Conservation (phyloP, 1,139 yeast species). For the Taphrina wiesneri region DNA sequence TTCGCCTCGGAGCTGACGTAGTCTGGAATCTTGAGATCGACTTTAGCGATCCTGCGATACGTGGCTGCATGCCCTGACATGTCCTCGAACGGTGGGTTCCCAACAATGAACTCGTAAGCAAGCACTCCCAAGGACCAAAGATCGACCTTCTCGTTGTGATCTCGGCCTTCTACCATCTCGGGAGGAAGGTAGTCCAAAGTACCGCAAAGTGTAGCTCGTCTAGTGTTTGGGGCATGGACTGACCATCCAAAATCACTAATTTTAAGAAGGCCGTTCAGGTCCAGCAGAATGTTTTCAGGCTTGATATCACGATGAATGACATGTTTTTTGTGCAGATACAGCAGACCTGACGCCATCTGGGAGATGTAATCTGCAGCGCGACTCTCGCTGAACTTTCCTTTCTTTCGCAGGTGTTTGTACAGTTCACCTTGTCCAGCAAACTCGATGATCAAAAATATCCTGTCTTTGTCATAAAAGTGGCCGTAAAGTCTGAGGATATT, state of each 20-base stretch:
- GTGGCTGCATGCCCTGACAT: slow-evolving; percentile 65
- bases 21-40: slow-evolving; percentile 72
- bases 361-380: slow-evolving; percentile 75
- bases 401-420: slow-evolving; percentile 66
- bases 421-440: slow-evolving; percentile 86
- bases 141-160: slow-evolving; percentile 78
- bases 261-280: slow-evolving; percentile 70
- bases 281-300: slow-evolving; percentile 83
- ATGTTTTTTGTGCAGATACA: slow-evolving; percentile 71
- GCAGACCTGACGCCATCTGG: slow-evolving; percentile 79
- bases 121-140: slow-evolving; percentile 91
- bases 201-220: slow-evolving; percentile 86
- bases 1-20: slow-evolving; percentile 72
- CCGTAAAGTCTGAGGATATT: slow-evolving; percentile 80
- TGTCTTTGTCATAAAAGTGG: slow-evolving; percentile 74
- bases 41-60: slow-evolving; percentile 71
- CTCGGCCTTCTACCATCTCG: slow-evolving; percentile 84
- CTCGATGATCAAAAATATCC: slow-evolving; percentile 82
- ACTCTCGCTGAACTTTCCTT: slow-evolving; percentile 67
- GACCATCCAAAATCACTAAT: slow-evolving; percentile 98
- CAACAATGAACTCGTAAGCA: slow-evolving; percentile 82
- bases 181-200: slow-evolving; percentile 94
- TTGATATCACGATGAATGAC: slow-evolving; percentile 90
- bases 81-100: slow-evolving; percentile 88
- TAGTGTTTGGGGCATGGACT: slow-evolving; percentile 58